Evolutionary conservation across 192 early-diverging fungal genomes (phyloP), one percentile per base, ranked within the genome.

Genomic region (Dimargaris xerosporica): DNA sequence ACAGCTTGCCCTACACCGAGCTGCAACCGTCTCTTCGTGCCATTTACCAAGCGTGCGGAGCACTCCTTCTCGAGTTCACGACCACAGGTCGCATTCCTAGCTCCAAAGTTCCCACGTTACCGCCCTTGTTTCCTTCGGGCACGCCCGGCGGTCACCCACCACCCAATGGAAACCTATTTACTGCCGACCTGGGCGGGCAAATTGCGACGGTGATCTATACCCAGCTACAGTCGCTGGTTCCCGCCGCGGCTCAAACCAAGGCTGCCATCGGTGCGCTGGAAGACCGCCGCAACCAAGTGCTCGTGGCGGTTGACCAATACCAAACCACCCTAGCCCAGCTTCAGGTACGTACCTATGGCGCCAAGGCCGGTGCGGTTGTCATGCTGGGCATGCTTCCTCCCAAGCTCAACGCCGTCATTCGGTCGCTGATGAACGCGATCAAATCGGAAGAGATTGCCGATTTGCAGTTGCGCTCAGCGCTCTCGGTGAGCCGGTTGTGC

Each of bases 391-490:
- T 64, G 2, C 72, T 97, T 15, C 94, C 96, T 9, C 60, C 73
- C 0, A 94, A 91, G 67, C 76, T 94, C 10, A 94, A 88, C 63
- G 80, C 85, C 0, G 72, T 99, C 11, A 83, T 97, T 52, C 82
- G 91, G 26, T 72, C 85, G 52, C 70, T 99, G 30, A 96, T 96
- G 91, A 82, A 85, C 46, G 80, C 85, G 17, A 75, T 96, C 62
- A 89, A 91, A 70, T 68, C 66, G 44, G 85, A 88, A 67, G 63
- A 47, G 12, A 77, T 75, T 26, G 69, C 64, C 30, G 68, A 80
- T 45, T 61, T 88, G 30, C 85, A 88, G 64, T 23, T 51, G 31
- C 75, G 85, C 12, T 73, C 76, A 25, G 83, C 82, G 2, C 34
- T 26, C 0, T 81, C 84, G 29, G 77, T 82, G 0, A 72, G 73